Conservation (phyloP, 306 rosid genomes). For the Neltuma alba region DNA sequence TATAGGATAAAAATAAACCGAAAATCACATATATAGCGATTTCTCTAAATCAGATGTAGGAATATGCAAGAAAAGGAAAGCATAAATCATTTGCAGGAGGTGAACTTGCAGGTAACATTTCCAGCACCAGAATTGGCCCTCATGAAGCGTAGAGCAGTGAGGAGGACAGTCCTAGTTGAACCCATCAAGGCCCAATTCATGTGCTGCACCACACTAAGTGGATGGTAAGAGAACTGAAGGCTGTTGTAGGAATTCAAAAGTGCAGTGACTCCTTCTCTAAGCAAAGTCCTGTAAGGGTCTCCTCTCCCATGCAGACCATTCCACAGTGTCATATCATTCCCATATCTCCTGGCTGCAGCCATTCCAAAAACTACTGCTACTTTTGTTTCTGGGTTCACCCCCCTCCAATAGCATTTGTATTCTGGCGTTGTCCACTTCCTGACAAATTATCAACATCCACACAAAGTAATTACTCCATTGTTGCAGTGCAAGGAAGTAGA, state of each 20-base stretch:
- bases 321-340: slow-evolving; percentile 77
- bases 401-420: slow-evolving; percentile 85
- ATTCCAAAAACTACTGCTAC: slow-evolving; percentile 71
- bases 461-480: background rate
- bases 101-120: slow-evolving; percentile 71
- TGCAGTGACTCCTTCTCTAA: slow-evolving; percentile 79
- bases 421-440: slow-evolving; percentile 74
- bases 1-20: background rate
- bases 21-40: background rate
- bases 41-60: too few species aligned
- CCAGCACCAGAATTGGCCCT: slow-evolving; percentile 77
- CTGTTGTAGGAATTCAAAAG: slow-evolving; percentile 77
- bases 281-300: slow-evolving; percentile 76
- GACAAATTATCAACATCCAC: background rate
- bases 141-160: slow-evolving; percentile 67
- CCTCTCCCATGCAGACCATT: slow-evolving; percentile 78
- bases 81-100: slow-evolving; percentile 51
- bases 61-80: background rate
- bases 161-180: slow-evolving; percentile 56
- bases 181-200: slow-evolving; percentile 72
- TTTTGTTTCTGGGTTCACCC: slow-evolving; percentile 68
- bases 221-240: slow-evolving; percentile 60
- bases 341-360: slow-evolving; percentile 63
- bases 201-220: slow-evolving; percentile 57
- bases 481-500: background rate